A percentile compares a stretch with the other conserved stretches of the same genome.
Conservation (phyloP, 2,329 filamentous ascomycete genomes). For the Botrytis tulipae region DNA sequence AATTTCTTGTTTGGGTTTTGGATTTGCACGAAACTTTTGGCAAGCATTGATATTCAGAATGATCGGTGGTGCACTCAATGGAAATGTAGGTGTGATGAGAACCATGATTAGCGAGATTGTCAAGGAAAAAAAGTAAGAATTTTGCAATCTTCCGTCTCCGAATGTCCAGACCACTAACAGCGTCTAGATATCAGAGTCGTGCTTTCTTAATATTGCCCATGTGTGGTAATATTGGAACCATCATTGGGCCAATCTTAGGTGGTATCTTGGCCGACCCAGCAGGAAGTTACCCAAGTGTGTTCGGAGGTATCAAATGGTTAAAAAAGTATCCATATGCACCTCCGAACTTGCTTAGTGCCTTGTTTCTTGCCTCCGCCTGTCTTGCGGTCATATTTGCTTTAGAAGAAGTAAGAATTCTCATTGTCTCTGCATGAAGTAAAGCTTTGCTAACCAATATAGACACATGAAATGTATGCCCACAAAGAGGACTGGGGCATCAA, state of each 20-base stretch:
- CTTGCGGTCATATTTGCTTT: slow-evolving; percentile 41
- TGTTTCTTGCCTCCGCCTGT: slow-evolving; percentile 38
- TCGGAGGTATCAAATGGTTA: slow-evolving; percentile 45
- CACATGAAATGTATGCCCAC: slow-evolving; percentile 40
- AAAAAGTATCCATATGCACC: slow-evolving; percentile 46
- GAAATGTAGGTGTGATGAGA: slow-evolving; percentile 72
- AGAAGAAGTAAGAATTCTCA: slow-evolving; percentile 32
- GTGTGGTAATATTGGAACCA: slow-evolving; percentile 62
- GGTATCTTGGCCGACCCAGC: slow-evolving; percentile 47
- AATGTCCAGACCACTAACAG: not conserved
- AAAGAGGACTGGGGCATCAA: slow-evolving; percentile 36
- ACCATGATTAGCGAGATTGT: slow-evolving; percentile 74
- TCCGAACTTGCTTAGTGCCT: slow-evolving; percentile 44
- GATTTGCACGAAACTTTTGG: slow-evolving; percentile 61
- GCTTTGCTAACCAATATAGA: slow-evolving; percentile 33
- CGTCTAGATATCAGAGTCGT: slow-evolving; percentile 41
- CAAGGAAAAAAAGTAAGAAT: slow-evolving; percentile 59
- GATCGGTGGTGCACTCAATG: slow-evolving; percentile 65
- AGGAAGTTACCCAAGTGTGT: slow-evolving; percentile 40
- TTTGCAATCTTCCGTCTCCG: not conserved
- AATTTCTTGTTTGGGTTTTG: slow-evolving; percentile 65
- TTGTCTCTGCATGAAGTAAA: slow-evolving; percentile 8
- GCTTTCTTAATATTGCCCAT: slow-evolving; percentile 52
- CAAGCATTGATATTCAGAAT: slow-evolving; percentile 59
- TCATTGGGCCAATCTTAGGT: slow-evolving; percentile 45